Base-by-base conservation (phyloP, 768 basidiomycete genomes). In the Suillus subaureus region DNA sequence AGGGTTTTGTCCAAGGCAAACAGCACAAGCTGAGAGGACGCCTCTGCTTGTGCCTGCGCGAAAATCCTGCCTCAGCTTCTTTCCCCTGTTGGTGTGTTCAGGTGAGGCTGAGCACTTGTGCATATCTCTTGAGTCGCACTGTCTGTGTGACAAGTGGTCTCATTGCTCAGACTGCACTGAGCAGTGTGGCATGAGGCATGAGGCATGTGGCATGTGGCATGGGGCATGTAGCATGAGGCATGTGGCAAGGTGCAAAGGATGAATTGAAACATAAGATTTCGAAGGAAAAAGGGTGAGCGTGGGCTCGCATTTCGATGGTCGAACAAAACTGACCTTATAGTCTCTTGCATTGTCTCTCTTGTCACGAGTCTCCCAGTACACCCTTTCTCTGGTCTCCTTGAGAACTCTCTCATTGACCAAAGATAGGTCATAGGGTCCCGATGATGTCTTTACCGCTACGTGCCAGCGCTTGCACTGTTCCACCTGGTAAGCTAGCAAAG, bases 1-100 rank as follows among this genome's bases (percentile, higher is more conserved):
- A 0, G 40, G 64, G 57, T 71, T 70, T 12, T 71, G 56, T 9
- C 80, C 75, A 18, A 82, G 74, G 68, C 79, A 82, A 2, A 80
- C 42, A 26, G 76, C 67, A 65, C 79, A 81, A 26, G 66, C 18
- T 52, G 63, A 40, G 39, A 40, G 15, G 39, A 15, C 39, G 0
- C 39, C 39, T 40, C 39, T 40, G 39, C 39, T 40, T 47, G 45
- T n/a, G 45, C 21, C n/a, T n/a, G 45, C 9, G 2, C n/a, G n/a
- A 47, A 47, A 47, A 47, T 47, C 45, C 45, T 47, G 45, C 8
- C 21, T 11, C 9, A 4, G 8, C 4, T 11, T 47, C n/a, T 47
- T n/a, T 9, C 9, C 11, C 21, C 45, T 47, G 9, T n/a, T n/a
- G 4, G 9, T 11, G 4, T 23, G 45, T 8, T 60, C 58, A 15